Evolutionary conservation across 306 rosid species (phyloP).

Genomic region (Acacia melanoxylon): DNA sequence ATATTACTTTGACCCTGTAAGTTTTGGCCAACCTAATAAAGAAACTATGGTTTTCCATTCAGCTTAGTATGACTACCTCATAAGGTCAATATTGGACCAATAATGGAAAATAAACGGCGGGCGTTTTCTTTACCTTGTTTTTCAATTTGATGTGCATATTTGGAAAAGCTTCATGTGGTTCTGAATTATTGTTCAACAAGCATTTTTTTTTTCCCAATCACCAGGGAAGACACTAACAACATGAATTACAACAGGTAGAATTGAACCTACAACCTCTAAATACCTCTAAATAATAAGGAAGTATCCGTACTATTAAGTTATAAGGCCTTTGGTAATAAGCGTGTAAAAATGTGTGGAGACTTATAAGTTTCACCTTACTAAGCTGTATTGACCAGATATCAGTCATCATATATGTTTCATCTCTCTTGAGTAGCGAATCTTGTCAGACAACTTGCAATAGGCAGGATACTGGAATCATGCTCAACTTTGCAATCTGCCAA

Average conservation of each 20-base stretch:
- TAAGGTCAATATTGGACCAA: not conserved
- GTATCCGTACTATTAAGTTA: too few relatives aligned
- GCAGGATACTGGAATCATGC: slow-evolving; percentile 87
- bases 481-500: slow-evolving; percentile 78
- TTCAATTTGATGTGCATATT: not conserved
- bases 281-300: too few relatives aligned
- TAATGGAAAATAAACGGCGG: slow-evolving; percentile 32
- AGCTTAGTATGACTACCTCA: not conserved
- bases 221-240: too few relatives aligned
- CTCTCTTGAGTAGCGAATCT: slow-evolving; percentile 74
- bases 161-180: not conserved
- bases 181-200: not conserved
- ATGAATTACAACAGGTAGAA: too few relatives aligned
- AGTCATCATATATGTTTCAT: slow-evolving; percentile 40
- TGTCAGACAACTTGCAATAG: slow-evolving; percentile 77
- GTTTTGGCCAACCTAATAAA: slow-evolving; percentile 37
- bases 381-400: too few relatives aligned
- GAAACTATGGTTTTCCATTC: slow-evolving; percentile 19
- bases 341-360: too few relatives aligned
- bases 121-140: slow-evolving; percentile 1
- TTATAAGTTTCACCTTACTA: too few relatives aligned
- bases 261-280: too few relatives aligned
- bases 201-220: not conserved
- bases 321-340: too few relatives aligned
- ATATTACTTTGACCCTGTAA: slow-evolving; percentile 33